phyloP scores from a whole-genome alignment of 2,329 filamentous ascomycete genomes.

The Aureobasidium lini region DNA sequence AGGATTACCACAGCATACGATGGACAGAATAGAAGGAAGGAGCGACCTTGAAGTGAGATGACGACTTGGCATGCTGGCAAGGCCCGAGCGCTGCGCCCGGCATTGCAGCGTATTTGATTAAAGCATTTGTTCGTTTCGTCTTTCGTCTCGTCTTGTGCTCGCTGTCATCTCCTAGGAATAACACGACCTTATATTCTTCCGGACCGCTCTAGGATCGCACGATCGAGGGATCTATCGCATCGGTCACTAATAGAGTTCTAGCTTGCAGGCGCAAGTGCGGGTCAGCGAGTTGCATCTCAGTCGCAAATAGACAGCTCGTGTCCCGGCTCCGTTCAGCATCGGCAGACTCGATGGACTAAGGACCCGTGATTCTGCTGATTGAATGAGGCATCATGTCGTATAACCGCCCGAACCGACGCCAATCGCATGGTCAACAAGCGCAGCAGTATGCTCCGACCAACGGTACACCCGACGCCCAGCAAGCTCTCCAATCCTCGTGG shows the following conservation, averaged over 20 bases:
- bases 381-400: slow-evolving; percentile 13
- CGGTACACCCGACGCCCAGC: not conserved
- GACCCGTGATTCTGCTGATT: not conserved
- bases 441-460: not conserved
- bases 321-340: not conserved
- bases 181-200: not conserved
- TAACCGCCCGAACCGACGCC: not conserved
- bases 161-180: not conserved
- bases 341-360: not conserved
- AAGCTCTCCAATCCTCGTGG: slow-evolving; percentile 4
- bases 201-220: not conserved
- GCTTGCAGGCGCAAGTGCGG: not conserved
- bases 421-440: slow-evolving; percentile 8
- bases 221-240: not conserved
- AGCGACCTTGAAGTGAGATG: not conserved
- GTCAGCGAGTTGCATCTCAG: not conserved
- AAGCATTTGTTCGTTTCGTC: slow-evolving; percentile 6
- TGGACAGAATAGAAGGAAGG: not conserved
- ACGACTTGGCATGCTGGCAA: not conserved
- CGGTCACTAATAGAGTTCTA: not conserved
- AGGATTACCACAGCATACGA: not conserved
- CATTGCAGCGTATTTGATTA: slow-evolving; percentile 9
- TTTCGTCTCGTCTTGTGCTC: slow-evolving; percentile 1
- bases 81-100: not conserved
- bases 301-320: slow-evolving; percentile 2